Base-by-base conservation (phyloP, 2,329 filamentous ascomycete genomes). In the Rhinocladiella similis region DNA sequence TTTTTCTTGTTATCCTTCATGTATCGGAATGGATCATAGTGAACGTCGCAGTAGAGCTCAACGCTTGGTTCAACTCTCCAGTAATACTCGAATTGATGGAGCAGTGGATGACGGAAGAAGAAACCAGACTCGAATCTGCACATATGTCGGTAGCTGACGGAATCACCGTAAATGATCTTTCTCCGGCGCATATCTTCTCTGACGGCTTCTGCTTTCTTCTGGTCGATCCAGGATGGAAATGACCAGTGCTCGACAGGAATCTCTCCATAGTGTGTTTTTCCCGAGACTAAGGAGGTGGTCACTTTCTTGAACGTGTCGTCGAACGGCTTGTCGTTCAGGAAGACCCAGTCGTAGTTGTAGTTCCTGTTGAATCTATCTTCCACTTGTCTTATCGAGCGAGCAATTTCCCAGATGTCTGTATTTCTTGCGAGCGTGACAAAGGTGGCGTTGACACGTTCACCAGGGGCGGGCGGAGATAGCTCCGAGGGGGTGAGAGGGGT, bases 341-440 rank as follows among this genome's bases (percentile, higher is more conserved):
- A 99, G 51, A 99, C 93, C 95, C 95, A 99, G 72, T 97, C 93
- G 76, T 99, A 99, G 79, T 96, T 87, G 79, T 89, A 97, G 68
- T 93, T 89, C 68, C 86, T 85, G 79, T 99, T 99, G 85, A 99
- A 99, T 70, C 94, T 90, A 74, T 99, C 94, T 76, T 99, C 94
- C 54, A 99, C 86, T 70, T 96, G 90, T 54, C 94, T 90, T 70
- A 99, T 99, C 12, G 92, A 97, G 69, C 91, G 86, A 60, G 91
- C 90, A 70, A 99, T 96, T 49, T 99, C 94, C 94, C 94, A 99
- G 25, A 97, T 78, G 70, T 99, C 94, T 54, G 80, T 82, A 77
- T 99, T 99, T 68, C 94, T 88, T 52, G 94, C 94, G 59, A 99
- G 83, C 19, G 92, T 96, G 51, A 99, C 91, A 69, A 99, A 99